These are phyloP conservation scores for Paragyromitra xinjiangensis DNA, from an alignment of 495 filamentous ascomycete species.

Conservation along the genomic window DNA sequence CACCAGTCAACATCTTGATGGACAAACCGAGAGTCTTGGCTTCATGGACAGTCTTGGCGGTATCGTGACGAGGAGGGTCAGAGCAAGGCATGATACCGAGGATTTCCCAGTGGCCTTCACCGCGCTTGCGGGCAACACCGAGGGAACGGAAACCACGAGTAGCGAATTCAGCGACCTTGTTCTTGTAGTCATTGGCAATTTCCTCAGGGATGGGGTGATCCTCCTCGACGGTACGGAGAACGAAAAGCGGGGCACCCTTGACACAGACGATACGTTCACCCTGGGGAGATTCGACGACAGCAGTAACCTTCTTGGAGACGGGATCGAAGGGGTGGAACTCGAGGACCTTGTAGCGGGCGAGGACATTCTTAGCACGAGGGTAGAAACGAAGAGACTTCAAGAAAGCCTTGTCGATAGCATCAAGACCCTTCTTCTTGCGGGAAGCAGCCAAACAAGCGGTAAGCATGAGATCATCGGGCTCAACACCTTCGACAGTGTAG, in stretches of 20 bases:
- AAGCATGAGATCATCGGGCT: constrained; percentile 84
- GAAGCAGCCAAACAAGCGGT: constrained; percentile 90
- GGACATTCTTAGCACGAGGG: constrained; percentile 76
- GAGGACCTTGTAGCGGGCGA: constrained; percentile 78
- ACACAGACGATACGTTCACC: constrained; percentile 85
- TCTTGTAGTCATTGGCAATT: constrained; percentile 81
- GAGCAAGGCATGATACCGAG: constrained; percentile 93
- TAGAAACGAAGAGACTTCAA: constrained; percentile 82
- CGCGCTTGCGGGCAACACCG: constrained; percentile 87
- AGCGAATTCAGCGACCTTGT: constrained; percentile 89
- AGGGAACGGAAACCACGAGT: constrained; percentile 90
- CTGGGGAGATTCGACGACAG: constrained; percentile 79
- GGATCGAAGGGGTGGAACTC: constrained; percentile 91
- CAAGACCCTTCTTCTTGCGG: constrained; percentile 93
- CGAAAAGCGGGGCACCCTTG: constrained; percentile 88
- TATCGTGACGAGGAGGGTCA: constrained; percentile 91
- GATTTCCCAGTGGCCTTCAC: constrained; percentile 81
- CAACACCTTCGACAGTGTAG: constrained; percentile 79
- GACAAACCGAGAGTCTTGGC: constrained; percentile 85
- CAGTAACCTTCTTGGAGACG: constrained; percentile 90
- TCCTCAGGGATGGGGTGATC: constrained; percentile 77
- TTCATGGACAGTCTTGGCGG: constrained; percentile 87
- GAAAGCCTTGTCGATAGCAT: constrained; percentile 95
- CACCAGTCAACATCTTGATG: constrained; percentile 97
- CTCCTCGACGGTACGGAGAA: constrained; percentile 82